Conservation (phyloP, 1,139 yeast species). For the Casaregolazyma lundiana region DNA sequence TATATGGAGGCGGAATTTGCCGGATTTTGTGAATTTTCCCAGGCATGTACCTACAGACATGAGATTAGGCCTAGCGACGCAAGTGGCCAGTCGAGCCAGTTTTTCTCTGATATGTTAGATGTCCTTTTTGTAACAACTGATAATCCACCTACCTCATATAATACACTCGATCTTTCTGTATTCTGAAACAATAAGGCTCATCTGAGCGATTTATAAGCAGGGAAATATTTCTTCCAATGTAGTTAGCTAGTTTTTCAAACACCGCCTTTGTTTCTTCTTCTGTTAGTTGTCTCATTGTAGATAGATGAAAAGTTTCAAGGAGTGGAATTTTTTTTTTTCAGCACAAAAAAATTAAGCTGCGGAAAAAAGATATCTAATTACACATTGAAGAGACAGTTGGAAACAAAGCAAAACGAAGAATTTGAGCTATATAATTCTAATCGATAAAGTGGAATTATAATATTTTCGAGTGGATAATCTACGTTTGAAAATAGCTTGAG, state of each 20-base stretch:
- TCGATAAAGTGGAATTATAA: too few relatives aligned
- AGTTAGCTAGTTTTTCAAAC: slow-evolving; percentile 92
- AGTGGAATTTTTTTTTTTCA: slow-evolving; percentile 5
- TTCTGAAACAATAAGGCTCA: slow-evolving; percentile 89
- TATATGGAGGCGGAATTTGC: slow-evolving; percentile 90
- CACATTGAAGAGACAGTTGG: too few relatives aligned
- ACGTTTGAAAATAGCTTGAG: too few relatives aligned
- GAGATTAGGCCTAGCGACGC: slow-evolving; percentile 79
- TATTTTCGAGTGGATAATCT: too few relatives aligned
- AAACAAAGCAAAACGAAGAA: too few relatives aligned
- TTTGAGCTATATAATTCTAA: too few relatives aligned
- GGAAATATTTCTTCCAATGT: slow-evolving; percentile 91
- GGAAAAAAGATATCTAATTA: too few relatives aligned
- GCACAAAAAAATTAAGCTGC: background rate
- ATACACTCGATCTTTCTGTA: slow-evolving; percentile 94
- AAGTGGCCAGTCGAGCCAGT: slow-evolving; percentile 82
- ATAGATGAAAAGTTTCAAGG: background rate
- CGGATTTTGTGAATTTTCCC: slow-evolving; percentile 96
- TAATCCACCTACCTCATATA: slow-evolving; percentile 48
- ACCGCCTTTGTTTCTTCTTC: slow-evolving; percentile 96
- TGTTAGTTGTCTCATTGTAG: slow-evolving; percentile 82
- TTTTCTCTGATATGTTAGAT: slow-evolving; percentile 44
- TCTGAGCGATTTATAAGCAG: slow-evolving; percentile 82
- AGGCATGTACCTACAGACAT: slow-evolving; percentile 92
- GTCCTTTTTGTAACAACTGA: background rate